Base-by-base conservation (phyloP, 441 rosid species). In the Populus hybrid region DNA sequence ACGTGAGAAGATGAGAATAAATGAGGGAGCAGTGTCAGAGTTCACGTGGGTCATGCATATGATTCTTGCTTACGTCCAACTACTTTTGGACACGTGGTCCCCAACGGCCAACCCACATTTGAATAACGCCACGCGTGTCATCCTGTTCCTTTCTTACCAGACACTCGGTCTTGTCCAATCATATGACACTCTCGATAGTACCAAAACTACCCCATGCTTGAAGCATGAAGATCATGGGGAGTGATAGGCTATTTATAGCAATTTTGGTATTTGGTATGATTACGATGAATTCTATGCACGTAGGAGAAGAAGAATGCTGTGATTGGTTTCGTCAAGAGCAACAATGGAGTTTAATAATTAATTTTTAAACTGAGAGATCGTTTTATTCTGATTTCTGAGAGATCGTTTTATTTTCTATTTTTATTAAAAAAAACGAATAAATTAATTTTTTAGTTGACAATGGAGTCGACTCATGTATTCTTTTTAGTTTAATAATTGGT, bases 11-110 rank as follows among this genome's bases (percentile, higher is more conserved):
- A 53, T 4, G 61, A 53, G 26, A 50, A 40, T 14, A 46, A 46
- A 46, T 14, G 57, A 4, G 57, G 20, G 18, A 4, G 57, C n/a
- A 12, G 11, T 38, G 67, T 67, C 82, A 81, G 79, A 70, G 24
- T 75, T 80, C 87, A 80, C 82, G 85, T 80, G 85, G 85, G 10
- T 42, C 20, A 26, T 12, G 73, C 80, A 75, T 20, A 83, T 32
- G 75, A 11, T 40, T 0, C 42, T 8, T 70, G 74, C 70, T 81
- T 14, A 76, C 78, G 76, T 76, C 65, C 63, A 16, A 40, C 20
- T 3, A 1, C 21, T 12, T 14, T 26, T 2, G 0, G 78, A 82
- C 73, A 65, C 77, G 75, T 80, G 79, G 75, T 57, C 70, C 63
- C 65, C 23, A 4, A 1, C 23, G n/a, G n/a, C n/a, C n/a, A n/a